A percentile compares a stretch with the other conserved stretches of the same genome.
Conservation (phyloP, 352 stramenopile genomes). For the Globisporangium acanthophoron region DNA sequence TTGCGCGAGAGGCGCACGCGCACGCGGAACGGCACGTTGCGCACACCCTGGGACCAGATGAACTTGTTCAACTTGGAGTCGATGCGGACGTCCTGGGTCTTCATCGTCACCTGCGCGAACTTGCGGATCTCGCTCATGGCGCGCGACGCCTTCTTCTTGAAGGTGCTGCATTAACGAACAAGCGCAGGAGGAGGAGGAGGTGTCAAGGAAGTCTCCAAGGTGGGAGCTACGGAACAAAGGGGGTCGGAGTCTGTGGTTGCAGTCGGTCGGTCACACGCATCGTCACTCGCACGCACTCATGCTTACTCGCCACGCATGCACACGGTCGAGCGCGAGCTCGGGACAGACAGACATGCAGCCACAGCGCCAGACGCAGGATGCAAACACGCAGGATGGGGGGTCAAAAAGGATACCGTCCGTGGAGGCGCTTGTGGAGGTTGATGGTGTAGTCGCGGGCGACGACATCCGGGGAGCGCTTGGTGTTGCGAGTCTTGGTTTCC, state of each 20-base stretch:
- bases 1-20: conserved; percentile 97
- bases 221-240: conserved; percentile 66
- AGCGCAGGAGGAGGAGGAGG: conserved; percentile 8
- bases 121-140: conserved; percentile 97
- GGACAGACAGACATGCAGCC: too few species aligned
- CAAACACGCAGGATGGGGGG: conserved; percentile 15
- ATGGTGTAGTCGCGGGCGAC: conserved; percentile 98
- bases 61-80: conserved; percentile 97
- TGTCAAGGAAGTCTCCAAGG: conserved; percentile 87
- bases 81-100: conserved; percentile 96
- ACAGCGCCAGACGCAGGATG: conserved; percentile 8
- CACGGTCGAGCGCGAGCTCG: neutral
- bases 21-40: conserved; percentile 97
- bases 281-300: conserved; percentile 1
- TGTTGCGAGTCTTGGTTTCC: conserved; percentile 83
- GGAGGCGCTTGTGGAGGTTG: conserved; percentile 97
- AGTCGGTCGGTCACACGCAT: neutral
- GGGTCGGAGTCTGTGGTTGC: conserved; percentile 6
- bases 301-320: neutral
- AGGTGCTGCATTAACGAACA: conserved; percentile 55
- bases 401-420: conserved; percentile 87
- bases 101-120: conserved; percentile 97
- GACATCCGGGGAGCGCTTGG: conserved; percentile 89
- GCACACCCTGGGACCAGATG: conserved; percentile 97
- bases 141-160: conserved; percentile 98